phyloP scores from a whole-genome alignment of 2,329 filamentous ascomycete species.

The Ampelomyces quisqualis region DNA sequence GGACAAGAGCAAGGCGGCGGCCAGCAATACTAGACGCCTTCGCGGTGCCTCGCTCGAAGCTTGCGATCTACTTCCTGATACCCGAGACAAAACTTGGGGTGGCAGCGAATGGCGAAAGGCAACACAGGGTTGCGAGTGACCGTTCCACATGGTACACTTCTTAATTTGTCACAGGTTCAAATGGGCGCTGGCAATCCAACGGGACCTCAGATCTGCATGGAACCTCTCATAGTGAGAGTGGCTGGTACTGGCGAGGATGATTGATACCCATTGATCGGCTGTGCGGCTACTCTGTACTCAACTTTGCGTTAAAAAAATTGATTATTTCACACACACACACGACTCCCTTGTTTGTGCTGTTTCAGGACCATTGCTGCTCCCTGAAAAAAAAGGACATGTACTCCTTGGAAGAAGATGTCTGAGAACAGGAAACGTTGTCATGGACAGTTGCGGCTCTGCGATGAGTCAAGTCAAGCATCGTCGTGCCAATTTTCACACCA shows the following conservation, averaged over 20 bases:
- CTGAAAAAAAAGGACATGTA: no score
- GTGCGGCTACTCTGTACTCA: conserved; percentile 35
- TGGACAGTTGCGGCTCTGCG: neutral
- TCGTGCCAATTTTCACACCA: neutral
- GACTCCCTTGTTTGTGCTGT: conserved; percentile 9
- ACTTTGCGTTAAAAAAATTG: conserved; percentile 21
- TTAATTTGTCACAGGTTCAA: conserved; percentile 26
- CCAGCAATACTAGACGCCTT: conserved; percentile 38
- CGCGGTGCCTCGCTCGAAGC: conserved; percentile 6
- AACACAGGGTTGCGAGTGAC: conserved; percentile 13
- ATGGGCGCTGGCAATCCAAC: conserved; percentile 28
- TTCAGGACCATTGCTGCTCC: no score
- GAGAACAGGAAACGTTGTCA: neutral
- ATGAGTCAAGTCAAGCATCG: neutral
- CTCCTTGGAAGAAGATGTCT: no score
- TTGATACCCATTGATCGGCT: conserved; percentile 45
- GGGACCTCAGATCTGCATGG: conserved; percentile 24
- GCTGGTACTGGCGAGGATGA: conserved; percentile 41
- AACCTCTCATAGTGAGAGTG: conserved; percentile 34
- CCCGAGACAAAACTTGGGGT: conserved; percentile 6
- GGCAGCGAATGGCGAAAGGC: conserved; percentile 11
- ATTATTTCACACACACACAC: conserved; percentile 24
- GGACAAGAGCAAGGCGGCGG: conserved; percentile 36
- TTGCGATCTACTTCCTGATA: conserved; percentile 15
- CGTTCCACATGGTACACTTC: conserved; percentile 21